Percentiles rank a stretch among this genome's conserved stretches.
phyloP scores from a whole-genome alignment of 805 yeast species.

The Spathaspora sp. region DNA sequence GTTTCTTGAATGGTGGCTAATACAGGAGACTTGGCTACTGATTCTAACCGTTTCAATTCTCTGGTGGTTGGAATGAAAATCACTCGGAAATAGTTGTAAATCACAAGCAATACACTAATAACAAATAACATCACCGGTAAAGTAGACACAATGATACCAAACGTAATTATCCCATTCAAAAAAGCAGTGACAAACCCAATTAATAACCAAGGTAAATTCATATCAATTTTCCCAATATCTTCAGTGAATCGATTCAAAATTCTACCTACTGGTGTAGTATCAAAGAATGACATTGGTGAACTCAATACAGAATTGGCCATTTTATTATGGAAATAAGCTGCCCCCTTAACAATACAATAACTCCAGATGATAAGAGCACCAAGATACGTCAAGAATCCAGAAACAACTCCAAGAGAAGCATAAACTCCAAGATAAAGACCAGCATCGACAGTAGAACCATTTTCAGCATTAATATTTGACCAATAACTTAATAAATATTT shows the following conservation, averaged over 20 bases:
- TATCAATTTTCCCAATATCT: conserved; percentile 31
- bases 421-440: conserved; percentile 22
- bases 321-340: conserved; percentile 31
- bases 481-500: conserved; percentile 30
- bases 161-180: conserved; percentile 23
- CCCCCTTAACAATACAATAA: conserved; percentile 26
- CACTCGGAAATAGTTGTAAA: conserved; percentile 29
- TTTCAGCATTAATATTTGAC: conserved; percentile 29
- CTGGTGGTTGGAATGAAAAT: conserved; percentile 32
- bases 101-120: conserved; percentile 18
- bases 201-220: conserved; percentile 29
- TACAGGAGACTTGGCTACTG: conserved; percentile 29
- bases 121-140: conserved; percentile 32
- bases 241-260: conserved; percentile 37
- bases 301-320: conserved; percentile 33
- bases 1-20: conserved; percentile 36
- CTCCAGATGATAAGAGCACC: conserved; percentile 29
- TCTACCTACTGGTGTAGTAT: conserved; percentile 39
- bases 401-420: conserved; percentile 23
- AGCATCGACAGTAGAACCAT: conserved; percentile 22
- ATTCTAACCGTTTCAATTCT: conserved; percentile 29
- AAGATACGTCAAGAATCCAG: conserved; percentile 22
- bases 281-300: conserved; percentile 41
- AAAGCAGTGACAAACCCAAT: conserved; percentile 18
- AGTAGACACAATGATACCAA: conserved; percentile 26